phyloP scores from a whole-genome alignment of 2,329 filamentous ascomycete genomes.

The Cercospora sp. region DNA sequence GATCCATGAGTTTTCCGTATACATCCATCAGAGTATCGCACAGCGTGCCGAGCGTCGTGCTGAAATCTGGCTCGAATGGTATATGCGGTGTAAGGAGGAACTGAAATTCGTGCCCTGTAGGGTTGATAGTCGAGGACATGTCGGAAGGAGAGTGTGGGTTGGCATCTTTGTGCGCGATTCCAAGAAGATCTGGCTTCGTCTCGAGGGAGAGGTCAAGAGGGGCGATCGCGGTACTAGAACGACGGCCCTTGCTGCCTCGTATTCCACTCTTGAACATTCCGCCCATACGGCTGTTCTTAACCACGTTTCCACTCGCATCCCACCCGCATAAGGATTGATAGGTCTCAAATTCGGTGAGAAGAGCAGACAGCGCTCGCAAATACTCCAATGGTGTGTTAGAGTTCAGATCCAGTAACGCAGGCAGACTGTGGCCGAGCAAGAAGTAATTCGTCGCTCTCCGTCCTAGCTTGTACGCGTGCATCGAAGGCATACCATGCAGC shows the following conservation, averaged over 20 bases:
- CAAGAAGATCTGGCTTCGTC: constrained; percentile 25
- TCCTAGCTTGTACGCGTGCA: constrained; percentile 78
- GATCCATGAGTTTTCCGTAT: constrained; percentile 73
- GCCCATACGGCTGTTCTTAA: constrained; percentile 72
- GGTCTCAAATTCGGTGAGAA: constrained; percentile 87
- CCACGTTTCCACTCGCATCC: constrained; percentile 62
- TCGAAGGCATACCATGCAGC: constrained; percentile 78
- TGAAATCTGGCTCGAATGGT: constrained; percentile 96
- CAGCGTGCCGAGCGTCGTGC: constrained; percentile 91
- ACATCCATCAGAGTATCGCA: constrained; percentile 94
- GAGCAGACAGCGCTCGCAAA: constrained; percentile 78
- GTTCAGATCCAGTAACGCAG: constrained; percentile 84
- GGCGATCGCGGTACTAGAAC: constrained; percentile 61
- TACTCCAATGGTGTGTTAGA: constrained; percentile 79
- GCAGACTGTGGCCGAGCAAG: constrained; percentile 86
- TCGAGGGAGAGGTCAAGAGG: constrained; percentile 18
- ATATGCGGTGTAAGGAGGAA: constrained; percentile 87
- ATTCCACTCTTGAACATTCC: constrained; percentile 53
- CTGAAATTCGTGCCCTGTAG: constrained; percentile 78
- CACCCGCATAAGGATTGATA: constrained; percentile 85
- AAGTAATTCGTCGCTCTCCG: constrained; percentile 92
- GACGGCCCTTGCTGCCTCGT: constrained; percentile 38
- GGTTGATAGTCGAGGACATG: constrained; percentile 48
- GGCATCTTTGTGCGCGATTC: constrained; percentile 22
- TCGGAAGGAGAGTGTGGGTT: constrained; percentile 30